A percentile compares a stretch with the other conserved stretches of the same genome.
Conservation (phyloP, 805 yeast species). For the Cyberlindnera xishuangbannaensis region DNA sequence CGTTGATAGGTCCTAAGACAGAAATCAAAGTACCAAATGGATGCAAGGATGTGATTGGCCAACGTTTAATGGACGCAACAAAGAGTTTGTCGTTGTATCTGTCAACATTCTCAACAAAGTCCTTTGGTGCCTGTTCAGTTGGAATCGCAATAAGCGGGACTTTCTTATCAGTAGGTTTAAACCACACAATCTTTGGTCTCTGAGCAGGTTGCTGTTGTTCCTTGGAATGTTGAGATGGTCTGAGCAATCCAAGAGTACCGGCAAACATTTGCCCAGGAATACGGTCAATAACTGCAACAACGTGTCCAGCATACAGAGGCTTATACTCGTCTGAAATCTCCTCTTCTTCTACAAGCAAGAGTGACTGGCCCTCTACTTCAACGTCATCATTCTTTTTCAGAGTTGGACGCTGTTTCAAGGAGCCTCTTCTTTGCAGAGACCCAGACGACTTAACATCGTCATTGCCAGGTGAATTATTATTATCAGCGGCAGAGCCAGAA, state of each 20-base stretch:
- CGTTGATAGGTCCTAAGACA: slow-evolving; percentile 77
- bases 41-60: slow-evolving; percentile 98
- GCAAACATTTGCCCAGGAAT: slow-evolving; percentile 95
- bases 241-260: slow-evolving; percentile 86
- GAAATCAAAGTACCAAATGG: slow-evolving; percentile 94
- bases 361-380: slow-evolving; percentile 96
- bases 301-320: slow-evolving; percentile 96
- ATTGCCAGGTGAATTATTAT: background rate
- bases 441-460: slow-evolving; percentile 27
- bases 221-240: slow-evolving; percentile 80
- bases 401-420: slow-evolving; percentile 90
- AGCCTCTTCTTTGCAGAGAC: slow-evolving; percentile 71
- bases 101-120: slow-evolving; percentile 89
- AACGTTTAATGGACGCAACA: slow-evolving; percentile 93
- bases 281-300: slow-evolving; percentile 95
- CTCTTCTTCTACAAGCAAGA: slow-evolving; percentile 88
- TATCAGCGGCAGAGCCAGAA: slow-evolving; percentile 6
- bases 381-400: slow-evolving; percentile 98
- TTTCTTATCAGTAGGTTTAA: slow-evolving; percentile 96
- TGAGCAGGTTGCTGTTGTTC: slow-evolving; percentile 27
- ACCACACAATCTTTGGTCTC: slow-evolving; percentile 96
- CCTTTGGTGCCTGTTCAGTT: slow-evolving; percentile 95
- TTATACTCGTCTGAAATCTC: slow-evolving; percentile 88
- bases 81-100: slow-evolving; percentile 75
- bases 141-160: slow-evolving; percentile 98